These are phyloP conservation scores for Priceomyces castillae DNA, from an alignment of 805 yeast species.

Conservation along the genomic window DNA sequence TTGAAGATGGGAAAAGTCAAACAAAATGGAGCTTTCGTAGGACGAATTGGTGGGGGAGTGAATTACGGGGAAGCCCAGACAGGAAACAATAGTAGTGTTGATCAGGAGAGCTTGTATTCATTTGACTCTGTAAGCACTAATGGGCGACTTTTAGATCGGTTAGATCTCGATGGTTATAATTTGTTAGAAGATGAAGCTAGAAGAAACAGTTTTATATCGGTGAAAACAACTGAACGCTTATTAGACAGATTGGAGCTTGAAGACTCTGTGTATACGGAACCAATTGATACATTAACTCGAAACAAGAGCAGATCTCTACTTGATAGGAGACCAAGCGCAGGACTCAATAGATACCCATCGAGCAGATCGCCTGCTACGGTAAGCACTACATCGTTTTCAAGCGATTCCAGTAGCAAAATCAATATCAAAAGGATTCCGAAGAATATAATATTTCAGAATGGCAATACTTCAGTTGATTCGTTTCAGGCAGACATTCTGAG, in stretches of 20 bases:
- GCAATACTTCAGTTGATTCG: conserved; percentile 24
- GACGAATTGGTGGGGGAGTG: neutral
- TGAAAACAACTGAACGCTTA: conserved; percentile 29
- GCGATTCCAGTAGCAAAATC: neutral
- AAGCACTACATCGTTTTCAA: neutral
- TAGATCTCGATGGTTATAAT: conserved; percentile 28
- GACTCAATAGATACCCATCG: conserved; percentile 5
- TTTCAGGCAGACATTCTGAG: conserved; percentile 21
- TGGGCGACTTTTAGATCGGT: conserved; percentile 40
- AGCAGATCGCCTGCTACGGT: neutral
- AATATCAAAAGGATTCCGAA: conserved; percentile 16
- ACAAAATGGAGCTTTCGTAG: neutral
- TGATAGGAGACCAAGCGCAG: neutral
- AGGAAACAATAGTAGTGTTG: conserved; percentile 11
- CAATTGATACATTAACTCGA: neutral
- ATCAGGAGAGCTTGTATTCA: conserved; percentile 39
- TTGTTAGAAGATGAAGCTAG: conserved; percentile 11
- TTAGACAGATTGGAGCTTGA: conserved; percentile 28
- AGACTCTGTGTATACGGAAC: conserved; percentile 9
- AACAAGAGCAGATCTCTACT: neutral
- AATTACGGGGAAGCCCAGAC: neutral
- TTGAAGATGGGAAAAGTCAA: conserved; percentile 17
- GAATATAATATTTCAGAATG: conserved; percentile 19
- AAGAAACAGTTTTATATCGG: conserved; percentile 21
- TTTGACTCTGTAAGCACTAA: conserved; percentile 44